Conservation (phyloP, 192 early-diverging fungal species). For the Podila epicladia region DNA sequence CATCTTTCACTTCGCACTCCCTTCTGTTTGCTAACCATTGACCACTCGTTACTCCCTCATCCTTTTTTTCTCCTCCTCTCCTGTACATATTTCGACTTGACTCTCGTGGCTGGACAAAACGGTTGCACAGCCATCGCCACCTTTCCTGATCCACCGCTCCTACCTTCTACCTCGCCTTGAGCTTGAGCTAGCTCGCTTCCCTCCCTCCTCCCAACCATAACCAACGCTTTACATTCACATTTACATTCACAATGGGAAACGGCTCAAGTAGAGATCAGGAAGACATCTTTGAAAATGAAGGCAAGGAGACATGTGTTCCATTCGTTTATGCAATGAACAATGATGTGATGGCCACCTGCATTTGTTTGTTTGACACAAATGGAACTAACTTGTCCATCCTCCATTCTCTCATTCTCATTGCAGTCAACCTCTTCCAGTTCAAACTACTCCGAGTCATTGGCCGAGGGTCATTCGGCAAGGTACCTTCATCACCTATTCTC, state of each 20-base stretch:
- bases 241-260: constrained; percentile 26
- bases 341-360: not conserved
- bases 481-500: constrained; percentile 28
- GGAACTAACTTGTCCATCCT: constrained; percentile 4
- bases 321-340: not conserved
- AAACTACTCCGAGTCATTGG: constrained; percentile 83
- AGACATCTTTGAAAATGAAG: constrained; percentile 50
- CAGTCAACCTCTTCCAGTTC: constrained; percentile 84
- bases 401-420: no score
- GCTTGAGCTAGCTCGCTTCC: not conserved
- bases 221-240: not conserved
- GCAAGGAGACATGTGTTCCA: constrained; percentile 8
- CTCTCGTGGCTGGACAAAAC: no score
- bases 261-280: constrained; percentile 43
- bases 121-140: no score
- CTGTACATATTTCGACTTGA: not conserved
- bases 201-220: constrained; percentile 3
- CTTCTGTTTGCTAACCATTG: constrained; percentile 13
- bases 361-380: not conserved
- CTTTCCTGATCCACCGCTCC: no score
- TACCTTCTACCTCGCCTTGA: not conserved
- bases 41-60: not conserved
- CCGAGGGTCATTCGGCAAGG: constrained; percentile 91
- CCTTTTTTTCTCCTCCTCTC: constrained; percentile 3
- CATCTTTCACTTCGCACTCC: not conserved